Conservation (phyloP, 176 grass and related monocot species). For the Echinochloa phyllopogon region DNA sequence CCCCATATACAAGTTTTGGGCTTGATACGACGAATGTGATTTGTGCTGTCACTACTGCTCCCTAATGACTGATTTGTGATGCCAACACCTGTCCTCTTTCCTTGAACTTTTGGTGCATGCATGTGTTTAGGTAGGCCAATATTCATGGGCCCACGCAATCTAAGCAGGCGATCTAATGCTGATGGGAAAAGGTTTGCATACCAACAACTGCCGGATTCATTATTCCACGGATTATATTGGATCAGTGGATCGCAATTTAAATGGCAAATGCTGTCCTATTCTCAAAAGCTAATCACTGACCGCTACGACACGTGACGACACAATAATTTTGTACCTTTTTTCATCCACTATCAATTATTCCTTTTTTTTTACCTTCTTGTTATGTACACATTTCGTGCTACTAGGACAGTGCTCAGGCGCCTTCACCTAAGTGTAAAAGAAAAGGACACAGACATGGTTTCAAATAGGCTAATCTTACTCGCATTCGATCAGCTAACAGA, state of each 20-base stretch:
- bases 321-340: neutral
- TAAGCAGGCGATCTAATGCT: conserved; percentile 26
- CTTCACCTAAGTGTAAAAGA: neutral
- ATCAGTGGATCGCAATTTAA: neutral
- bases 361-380: neutral
- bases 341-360: neutral
- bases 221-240: neutral
- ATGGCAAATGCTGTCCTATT: neutral
- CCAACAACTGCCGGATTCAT: conserved; percentile 10
- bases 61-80: conserved; percentile 38
- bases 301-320: neutral
- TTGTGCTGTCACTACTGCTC: conserved; percentile 19
- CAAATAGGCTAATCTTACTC: no score
- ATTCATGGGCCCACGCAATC: conserved; percentile 44
- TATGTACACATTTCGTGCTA: neutral
- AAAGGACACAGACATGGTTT: neutral
- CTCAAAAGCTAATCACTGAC: neutral
- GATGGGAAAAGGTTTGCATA: neutral
- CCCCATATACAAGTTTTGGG: neutral
- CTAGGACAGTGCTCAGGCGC: neutral
- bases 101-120: conserved; percentile 10
- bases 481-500: neutral
- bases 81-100: conserved; percentile 6
- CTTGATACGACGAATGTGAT: conserved; percentile 11
- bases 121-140: neutral